Evolutionary conservation across 768 basidiomycete species (phyloP).

Genomic region (Chalciporus piperatus): DNA sequence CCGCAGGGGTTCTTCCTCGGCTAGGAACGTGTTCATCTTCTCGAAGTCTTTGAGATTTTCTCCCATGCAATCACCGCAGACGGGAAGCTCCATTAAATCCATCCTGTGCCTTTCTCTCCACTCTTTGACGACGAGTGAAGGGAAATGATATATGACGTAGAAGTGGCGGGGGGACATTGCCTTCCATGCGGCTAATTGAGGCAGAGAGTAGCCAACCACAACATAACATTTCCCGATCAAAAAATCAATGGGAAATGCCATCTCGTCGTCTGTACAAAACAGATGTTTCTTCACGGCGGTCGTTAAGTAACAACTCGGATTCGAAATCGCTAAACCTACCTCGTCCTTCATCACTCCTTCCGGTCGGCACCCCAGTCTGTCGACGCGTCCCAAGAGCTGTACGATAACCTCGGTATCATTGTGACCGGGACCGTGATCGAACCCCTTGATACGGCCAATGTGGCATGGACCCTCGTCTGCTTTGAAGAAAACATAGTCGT

Average conservation of each 20-base stretch:
- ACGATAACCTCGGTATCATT: constrained; percentile 30
- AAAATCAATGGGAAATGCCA: constrained; percentile 30
- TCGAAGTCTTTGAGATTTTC: constrained; percentile 31
- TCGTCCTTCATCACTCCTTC: constrained; percentile 48
- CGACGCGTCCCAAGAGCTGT: constrained; percentile 50
- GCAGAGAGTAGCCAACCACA: constrained; percentile 33
- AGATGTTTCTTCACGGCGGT: constrained; percentile 49
- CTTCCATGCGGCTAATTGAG: constrained; percentile 45
- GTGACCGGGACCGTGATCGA: constrained; percentile 25
- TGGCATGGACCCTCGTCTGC: constrained; percentile 48
- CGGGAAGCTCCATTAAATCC: constrained; percentile 32
- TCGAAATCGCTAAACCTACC: constrained; percentile 31
- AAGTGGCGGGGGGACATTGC: constrained; percentile 55
- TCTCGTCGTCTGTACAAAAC: constrained; percentile 52
- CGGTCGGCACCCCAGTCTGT: constrained; percentile 38
- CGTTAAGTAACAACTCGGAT: neutral
- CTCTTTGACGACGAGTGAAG: constrained; percentile 34
- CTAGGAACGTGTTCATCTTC: constrained; percentile 32
- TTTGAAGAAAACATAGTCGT: constrained; percentile 60
- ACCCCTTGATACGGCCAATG: constrained; percentile 50
- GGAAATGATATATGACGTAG: constrained; percentile 52
- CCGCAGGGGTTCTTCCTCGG: constrained; percentile 24
- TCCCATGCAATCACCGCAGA: constrained; percentile 46
- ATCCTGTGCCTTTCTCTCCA: constrained; percentile 40
- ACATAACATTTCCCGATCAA: constrained; percentile 52